phyloP scores from a whole-genome alignment of 306 rosid genomes.

The Castanea crenata region DNA sequence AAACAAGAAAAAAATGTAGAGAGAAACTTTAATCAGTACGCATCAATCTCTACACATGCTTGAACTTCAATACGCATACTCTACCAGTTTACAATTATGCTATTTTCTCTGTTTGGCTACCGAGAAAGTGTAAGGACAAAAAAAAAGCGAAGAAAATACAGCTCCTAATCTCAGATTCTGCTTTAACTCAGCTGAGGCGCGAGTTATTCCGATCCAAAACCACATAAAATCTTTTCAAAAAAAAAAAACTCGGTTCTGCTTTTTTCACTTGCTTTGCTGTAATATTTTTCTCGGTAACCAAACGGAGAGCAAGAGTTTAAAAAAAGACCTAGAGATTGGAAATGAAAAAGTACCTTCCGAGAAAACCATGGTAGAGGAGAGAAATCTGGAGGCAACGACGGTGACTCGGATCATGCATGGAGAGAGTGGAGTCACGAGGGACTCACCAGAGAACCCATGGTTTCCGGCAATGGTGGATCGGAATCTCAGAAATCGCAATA shows the following conservation, averaged over 20 bases:
- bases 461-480: conserved; percentile 30
- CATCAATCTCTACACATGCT: conserved; percentile 35
- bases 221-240: no score
- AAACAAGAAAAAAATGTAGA: conserved; percentile 13
- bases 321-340: neutral
- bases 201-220: neutral
- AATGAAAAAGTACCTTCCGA: conserved; percentile 35
- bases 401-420: conserved; percentile 25
- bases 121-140: conserved; percentile 30
- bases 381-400: conserved; percentile 12
- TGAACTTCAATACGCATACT: conserved; percentile 19
- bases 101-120: conserved; percentile 53
- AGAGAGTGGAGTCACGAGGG: conserved; percentile 28
- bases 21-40: conserved; percentile 50
- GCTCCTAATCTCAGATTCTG: conserved; percentile 10
- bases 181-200: conserved; percentile 6
- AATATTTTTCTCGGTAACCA: conserved; percentile 55
- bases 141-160: neutral
- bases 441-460: conserved; percentile 37
- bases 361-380: conserved; percentile 33
- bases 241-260: neutral
- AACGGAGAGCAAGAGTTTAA: conserved; percentile 22
- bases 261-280: neutral
- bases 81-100: conserved; percentile 10
- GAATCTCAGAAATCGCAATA: neutral